Evolutionary conservation across 768 basidiomycete genomes (phyloP).

Genomic region (Trametes cingulata): DNA sequence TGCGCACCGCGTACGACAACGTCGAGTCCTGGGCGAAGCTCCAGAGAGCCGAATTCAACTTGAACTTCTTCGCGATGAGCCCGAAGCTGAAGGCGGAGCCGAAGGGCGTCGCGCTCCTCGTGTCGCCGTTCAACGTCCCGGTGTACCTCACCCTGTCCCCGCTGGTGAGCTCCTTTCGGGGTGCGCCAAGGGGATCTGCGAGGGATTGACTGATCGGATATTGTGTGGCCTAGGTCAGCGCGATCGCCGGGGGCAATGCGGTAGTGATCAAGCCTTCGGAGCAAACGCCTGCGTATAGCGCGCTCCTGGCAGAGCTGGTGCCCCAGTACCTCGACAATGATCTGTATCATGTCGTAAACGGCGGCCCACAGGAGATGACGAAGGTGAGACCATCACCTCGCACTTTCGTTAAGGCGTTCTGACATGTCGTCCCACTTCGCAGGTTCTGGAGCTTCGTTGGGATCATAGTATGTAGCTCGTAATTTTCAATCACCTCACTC

Average conservation of each 20-base stretch:
- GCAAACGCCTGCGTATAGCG: constrained; percentile 51
- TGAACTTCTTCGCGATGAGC: constrained; percentile 59
- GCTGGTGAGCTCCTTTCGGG: constrained; percentile 42
- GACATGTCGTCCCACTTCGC: background rate
- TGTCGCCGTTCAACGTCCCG: constrained; percentile 78
- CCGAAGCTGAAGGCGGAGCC: constrained; percentile 73
- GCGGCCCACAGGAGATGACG: constrained; percentile 63
- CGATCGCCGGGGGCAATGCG: constrained; percentile 78
- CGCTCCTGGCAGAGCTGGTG: constrained; percentile 65
- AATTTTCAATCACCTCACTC: background rate
- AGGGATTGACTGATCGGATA: too few species aligned
- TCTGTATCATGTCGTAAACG: constrained; percentile 67
- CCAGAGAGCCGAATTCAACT: constrained; percentile 52
- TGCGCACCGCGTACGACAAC: constrained; percentile 53
- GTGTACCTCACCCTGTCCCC: constrained; percentile 58
- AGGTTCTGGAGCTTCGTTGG: constrained; percentile 78
- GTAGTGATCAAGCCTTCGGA: constrained; percentile 80
- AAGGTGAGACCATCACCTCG: constrained; percentile 39
- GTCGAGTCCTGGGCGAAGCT: constrained; percentile 78
- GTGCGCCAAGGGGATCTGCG: background rate
- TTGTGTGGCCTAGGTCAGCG: constrained; percentile 41
- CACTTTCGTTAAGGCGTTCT: background rate
- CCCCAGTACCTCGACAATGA: constrained; percentile 75
- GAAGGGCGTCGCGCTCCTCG: constrained; percentile 72
- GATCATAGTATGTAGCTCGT: constrained; percentile 53